Percentiles rank a stretch among this genome's conserved stretches.
Conservation (phyloP, 73 alveolate genomes). For the Chromera velia region DNA sequence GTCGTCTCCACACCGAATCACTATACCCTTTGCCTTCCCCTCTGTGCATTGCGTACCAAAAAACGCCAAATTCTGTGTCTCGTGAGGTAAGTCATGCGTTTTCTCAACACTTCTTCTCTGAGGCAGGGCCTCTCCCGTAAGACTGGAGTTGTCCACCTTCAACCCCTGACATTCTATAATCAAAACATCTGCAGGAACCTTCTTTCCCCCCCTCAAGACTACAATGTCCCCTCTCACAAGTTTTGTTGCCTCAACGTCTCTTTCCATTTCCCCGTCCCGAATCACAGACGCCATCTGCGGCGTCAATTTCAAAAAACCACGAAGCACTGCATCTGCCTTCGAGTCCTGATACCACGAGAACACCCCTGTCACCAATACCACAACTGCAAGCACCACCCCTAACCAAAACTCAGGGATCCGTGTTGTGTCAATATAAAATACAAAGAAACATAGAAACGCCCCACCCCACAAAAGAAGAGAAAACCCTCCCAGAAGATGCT, state of each 20-base stretch:
- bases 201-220: slow-evolving; percentile 47
- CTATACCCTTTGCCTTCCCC: too few relatives aligned
- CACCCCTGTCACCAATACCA: slow-evolving; percentile 64
- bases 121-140: slow-evolving; percentile 64
- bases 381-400: slow-evolving; percentile 70
- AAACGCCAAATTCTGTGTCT: slow-evolving; percentile 60
- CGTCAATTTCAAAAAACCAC: slow-evolving; percentile 64
- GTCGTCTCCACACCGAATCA: too few relatives aligned
- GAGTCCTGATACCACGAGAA: slow-evolving; percentile 66
- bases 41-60: slow-evolving; percentile 58
- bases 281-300: slow-evolving; percentile 57
- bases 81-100: slow-evolving; percentile 58
- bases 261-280: slow-evolving; percentile 51
- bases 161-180: slow-evolving; percentile 57
- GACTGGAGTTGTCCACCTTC: slow-evolving; percentile 63
- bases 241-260: slow-evolving; percentile 43
- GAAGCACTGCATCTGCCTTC: slow-evolving; percentile 80
- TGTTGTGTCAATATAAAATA: background rate
- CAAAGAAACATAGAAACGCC: background rate
- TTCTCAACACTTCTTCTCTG: slow-evolving; percentile 48
- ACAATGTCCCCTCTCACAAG: slow-evolving; percentile 70
- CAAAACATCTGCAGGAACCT: slow-evolving; percentile 72
- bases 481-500: too few relatives aligned
- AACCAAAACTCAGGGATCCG: too few relatives aligned
- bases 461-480: too few relatives aligned